phyloP scores from a whole-genome alignment of 352 stramenopile species.

The Halophytophthora polymorphica region DNA sequence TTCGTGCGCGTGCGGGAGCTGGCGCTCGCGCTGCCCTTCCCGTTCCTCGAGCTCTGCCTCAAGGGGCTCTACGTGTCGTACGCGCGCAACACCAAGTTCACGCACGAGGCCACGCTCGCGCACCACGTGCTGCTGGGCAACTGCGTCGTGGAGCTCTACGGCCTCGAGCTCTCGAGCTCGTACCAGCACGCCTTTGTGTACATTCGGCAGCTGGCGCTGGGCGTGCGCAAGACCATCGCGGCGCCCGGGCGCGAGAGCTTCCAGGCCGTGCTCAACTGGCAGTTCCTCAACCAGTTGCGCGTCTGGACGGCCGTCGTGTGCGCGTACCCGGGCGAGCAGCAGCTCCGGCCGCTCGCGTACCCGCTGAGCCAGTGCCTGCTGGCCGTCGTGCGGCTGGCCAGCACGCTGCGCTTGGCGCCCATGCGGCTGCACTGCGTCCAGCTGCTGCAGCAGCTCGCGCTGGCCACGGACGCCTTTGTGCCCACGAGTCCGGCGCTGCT shows the following conservation, averaged over 20 bases:
- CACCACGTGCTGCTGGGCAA: conserved; percentile 94
- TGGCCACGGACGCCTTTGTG: conserved; percentile 94
- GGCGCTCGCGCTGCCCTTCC: conserved; percentile 93
- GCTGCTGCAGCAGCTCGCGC: conserved; percentile 95
- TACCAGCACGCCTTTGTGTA: conserved; percentile 99
- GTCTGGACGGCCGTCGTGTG: conserved; percentile 96
- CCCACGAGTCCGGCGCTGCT: conserved; percentile 93
- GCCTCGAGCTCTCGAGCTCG: conserved; percentile 93
- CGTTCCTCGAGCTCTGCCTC: conserved; percentile 95
- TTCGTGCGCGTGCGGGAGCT: conserved; percentile 96
- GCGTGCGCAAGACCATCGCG: conserved; percentile 94
- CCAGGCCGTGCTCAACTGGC: conserved; percentile 94
- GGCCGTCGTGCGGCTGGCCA: conserved; percentile 71
- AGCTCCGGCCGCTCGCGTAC: conserved; percentile 94
- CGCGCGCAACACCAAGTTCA: conserved; percentile 95
- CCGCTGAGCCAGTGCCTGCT: conserved; percentile 91
- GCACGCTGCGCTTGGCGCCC: conserved; percentile 83
- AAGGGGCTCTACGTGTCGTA: conserved; percentile 97
- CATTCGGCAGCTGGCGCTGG: conserved; percentile 97
- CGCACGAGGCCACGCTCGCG: conserved; percentile 79
- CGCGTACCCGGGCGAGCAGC: conserved; percentile 76
- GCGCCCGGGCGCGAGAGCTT: conserved; percentile 91
- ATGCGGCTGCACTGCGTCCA: conserved; percentile 96
- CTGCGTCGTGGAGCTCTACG: conserved; percentile 98
- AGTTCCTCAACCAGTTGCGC: conserved; percentile 97